These are phyloP conservation scores for Chlamydomonas eustigma DNA, from an alignment of 139 green algal species.

Conservation along the genomic window DNA sequence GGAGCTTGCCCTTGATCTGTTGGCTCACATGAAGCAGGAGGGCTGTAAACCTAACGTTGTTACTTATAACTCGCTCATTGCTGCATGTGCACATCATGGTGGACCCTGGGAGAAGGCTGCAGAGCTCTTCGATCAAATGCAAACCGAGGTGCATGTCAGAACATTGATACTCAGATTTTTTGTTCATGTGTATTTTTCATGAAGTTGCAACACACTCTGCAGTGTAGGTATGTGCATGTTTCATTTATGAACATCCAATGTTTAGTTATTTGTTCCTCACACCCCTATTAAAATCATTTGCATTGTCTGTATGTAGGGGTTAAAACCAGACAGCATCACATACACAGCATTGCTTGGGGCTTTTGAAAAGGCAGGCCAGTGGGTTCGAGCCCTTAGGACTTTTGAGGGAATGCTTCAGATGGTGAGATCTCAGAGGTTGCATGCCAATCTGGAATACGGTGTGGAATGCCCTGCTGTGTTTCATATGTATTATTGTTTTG, in stretches of 20 bases:
- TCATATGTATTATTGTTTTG: no score
- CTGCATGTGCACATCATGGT: constrained; percentile 58
- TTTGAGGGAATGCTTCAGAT: constrained; percentile 65
- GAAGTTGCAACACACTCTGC: no score
- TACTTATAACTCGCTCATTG: constrained; percentile 87
- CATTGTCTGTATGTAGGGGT: constrained; percentile 34
- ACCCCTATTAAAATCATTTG: not conserved
- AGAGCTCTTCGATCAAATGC: constrained; percentile 77
- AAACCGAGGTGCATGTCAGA: constrained; percentile 24
- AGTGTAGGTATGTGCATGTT: no score
- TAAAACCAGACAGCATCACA: constrained; percentile 70
- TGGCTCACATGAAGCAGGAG: constrained; percentile 61
- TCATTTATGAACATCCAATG: no score
- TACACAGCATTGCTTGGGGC: constrained; percentile 70
- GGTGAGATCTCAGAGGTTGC: no score
- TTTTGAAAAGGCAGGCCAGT: constrained; percentile 57
- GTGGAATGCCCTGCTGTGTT: no score
- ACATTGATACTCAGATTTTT: no score
- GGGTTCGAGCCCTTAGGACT: constrained; percentile 49
- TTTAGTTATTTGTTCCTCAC: not conserved
- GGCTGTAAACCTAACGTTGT: constrained; percentile 78
- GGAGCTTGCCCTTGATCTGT: constrained; percentile 70
- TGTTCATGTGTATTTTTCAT: no score
- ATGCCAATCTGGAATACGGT: no score
- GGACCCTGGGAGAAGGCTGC: constrained; percentile 71